These are phyloP conservation scores for Calocybe gangraenosa DNA, from an alignment of 768 basidiomycete genomes.

Conservation along the genomic window DNA sequence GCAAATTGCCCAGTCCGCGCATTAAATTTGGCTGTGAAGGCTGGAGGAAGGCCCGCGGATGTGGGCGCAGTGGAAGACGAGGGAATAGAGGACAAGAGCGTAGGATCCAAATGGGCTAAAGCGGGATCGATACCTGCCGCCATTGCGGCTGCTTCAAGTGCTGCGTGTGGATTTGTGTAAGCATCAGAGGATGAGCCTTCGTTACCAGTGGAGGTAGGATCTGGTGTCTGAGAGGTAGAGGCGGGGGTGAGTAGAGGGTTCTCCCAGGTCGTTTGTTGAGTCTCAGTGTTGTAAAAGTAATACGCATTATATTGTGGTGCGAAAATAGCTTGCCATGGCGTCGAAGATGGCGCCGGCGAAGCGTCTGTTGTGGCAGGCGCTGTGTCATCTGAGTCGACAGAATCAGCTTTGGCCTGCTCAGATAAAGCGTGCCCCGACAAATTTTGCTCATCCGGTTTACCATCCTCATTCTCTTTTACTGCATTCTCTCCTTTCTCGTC, in stretches of 20 bases:
- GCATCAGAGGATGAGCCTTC: constrained; percentile 17
- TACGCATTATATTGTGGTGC: constrained; percentile 76
- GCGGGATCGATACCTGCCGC: constrained; percentile 83
- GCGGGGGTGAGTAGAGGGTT: constrained; percentile 56
- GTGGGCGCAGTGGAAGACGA: constrained; percentile 21
- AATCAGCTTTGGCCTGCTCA: not conserved
- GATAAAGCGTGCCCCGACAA: not conserved
- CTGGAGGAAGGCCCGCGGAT: constrained; percentile 31
- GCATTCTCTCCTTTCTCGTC: not conserved
- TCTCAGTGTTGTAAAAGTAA: constrained; percentile 77
- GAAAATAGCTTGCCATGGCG: constrained; percentile 78
- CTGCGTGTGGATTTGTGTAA: constrained; percentile 34
- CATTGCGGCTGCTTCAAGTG: constrained; percentile 64
- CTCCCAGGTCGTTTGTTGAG: constrained; percentile 79
- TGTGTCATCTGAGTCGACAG: not conserved
- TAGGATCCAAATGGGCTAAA: constrained; percentile 76
- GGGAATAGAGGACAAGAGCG: constrained; percentile 40
- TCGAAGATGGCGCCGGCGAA: constrained; percentile 3
- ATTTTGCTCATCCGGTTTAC: not conserved
- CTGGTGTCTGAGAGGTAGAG: constrained; percentile 19
- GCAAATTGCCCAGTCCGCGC: constrained; percentile 78
- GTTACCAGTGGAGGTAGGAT: constrained; percentile 12
- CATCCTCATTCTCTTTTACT: not conserved
- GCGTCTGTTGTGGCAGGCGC: not conserved
- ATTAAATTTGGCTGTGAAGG: constrained; percentile 74